Evolutionary conservation across 2,329 filamentous ascomycete species (phyloP).

Genomic region (Seiridium unicorne): DNA sequence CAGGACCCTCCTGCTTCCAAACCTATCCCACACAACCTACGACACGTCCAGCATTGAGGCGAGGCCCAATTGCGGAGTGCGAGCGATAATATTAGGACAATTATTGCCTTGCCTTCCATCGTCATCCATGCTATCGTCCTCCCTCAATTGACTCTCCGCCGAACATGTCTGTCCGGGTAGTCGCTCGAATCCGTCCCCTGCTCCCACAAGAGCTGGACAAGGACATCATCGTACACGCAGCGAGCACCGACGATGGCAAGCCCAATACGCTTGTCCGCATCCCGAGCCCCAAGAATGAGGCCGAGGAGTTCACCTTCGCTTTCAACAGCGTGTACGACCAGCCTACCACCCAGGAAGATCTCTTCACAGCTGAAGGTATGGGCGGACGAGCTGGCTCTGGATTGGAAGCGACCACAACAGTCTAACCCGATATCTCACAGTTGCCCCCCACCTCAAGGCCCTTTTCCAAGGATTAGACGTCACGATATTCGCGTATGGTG

Average conservation of each 20-base stretch:
- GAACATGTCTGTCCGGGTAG: slow-evolving; percentile 72
- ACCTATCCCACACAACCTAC: background rate
- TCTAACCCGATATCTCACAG: slow-evolving; percentile 43
- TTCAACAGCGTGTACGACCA: slow-evolving; percentile 93
- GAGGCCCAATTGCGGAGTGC: background rate
- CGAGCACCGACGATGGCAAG: slow-evolving; percentile 59
- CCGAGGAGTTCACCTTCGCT: slow-evolving; percentile 88
- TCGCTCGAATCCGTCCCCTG: slow-evolving; percentile 86
- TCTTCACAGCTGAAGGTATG: slow-evolving; percentile 87
- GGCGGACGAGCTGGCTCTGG: slow-evolving; percentile 11
- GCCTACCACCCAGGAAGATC: slow-evolving; percentile 74
- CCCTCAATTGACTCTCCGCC: background rate
- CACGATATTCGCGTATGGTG: slow-evolving; percentile 89
- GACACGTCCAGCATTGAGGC: background rate
- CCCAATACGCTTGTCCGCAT: slow-evolving; percentile 76
- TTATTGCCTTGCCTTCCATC: background rate
- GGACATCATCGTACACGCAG: slow-evolving; percentile 78
- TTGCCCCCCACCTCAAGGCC: slow-evolving; percentile 85
- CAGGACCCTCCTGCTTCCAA: background rate
- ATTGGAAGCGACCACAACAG: background rate
- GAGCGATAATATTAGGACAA: background rate
- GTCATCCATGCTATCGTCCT: background rate
- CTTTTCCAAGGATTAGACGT: slow-evolving; percentile 87
- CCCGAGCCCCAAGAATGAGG: slow-evolving; percentile 89
- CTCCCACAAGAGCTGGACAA: slow-evolving; percentile 82